These are phyloP conservation scores for Udeniomyces megalosporus DNA, from an alignment of 768 basidiomycete species.

Conservation along the genomic window DNA sequence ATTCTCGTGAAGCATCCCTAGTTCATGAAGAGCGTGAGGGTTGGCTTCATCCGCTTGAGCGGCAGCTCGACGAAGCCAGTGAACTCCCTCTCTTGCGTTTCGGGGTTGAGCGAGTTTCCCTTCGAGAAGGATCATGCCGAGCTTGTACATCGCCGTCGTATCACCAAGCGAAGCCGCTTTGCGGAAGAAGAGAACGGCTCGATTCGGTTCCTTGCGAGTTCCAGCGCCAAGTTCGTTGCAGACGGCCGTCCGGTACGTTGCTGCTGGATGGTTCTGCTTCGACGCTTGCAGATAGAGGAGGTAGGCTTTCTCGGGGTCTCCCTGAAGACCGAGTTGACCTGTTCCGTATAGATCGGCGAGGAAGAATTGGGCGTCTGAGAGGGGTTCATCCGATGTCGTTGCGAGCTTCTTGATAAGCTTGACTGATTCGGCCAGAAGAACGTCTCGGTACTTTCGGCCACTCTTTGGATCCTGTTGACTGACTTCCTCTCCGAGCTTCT, in stretches of 20 bases:
- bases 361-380: conserved; percentile 96
- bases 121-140: conserved; percentile 91
- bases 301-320: conserved; percentile 95
- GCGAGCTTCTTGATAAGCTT: conserved; percentile 86
- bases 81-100: conserved; percentile 80
- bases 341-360: conserved; percentile 93
- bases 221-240: conserved; percentile 98
- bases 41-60: conserved; percentile 97
- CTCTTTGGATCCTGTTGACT: conserved; percentile 41
- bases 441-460: conserved; percentile 79
- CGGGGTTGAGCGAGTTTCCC: conserved; percentile 65
- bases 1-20: conserved; percentile 40
- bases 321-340: conserved; percentile 82
- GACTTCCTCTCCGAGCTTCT: conserved; percentile 46
- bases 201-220: conserved; percentile 66
- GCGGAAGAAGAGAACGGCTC: conserved; percentile 89
- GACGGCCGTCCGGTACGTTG: conserved; percentile 90
- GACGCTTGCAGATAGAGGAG: conserved; percentile 92
- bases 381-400: conserved; percentile 66
- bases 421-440: conserved; percentile 69
- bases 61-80: conserved; percentile 86
- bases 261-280: conserved; percentile 89
- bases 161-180: conserved; percentile 93
- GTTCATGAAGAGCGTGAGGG: conserved; percentile 89
- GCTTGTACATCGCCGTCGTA: conserved; percentile 97